A percentile compares a stretch with the other conserved stretches of the same genome.
phyloP scores from a whole-genome alignment of 2,329 filamentous ascomycete genomes.

The Colletotrichum sp. region DNA sequence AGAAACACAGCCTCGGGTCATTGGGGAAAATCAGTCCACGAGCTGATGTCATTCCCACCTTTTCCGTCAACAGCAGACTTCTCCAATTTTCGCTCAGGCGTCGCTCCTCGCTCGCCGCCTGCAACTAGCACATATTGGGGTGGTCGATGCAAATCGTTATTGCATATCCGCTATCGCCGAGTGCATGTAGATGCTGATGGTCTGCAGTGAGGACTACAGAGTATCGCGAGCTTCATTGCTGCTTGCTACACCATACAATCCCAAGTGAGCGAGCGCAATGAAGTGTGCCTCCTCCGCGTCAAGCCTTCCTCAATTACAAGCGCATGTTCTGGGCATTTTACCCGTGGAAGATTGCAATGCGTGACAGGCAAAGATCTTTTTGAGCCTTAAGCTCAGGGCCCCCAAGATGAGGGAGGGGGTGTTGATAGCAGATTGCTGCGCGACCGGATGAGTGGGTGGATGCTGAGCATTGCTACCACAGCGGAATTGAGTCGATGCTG shows the following conservation, averaged over 20 bases:
- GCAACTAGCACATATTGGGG: not conserved
- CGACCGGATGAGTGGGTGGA: not conserved
- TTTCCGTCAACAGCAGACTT: not conserved
- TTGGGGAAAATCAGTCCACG: conserved; percentile 10
- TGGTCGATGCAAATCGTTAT: not conserved
- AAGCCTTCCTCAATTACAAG: not conserved
- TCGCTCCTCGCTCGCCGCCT: not conserved
- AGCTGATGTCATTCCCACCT: conserved; percentile 18
- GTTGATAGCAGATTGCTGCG: not conserved
- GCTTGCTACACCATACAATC: not conserved
- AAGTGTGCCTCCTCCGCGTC: not conserved
- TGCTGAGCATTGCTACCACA: not conserved
- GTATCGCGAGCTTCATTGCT: not conserved
- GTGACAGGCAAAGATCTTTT: not conserved
- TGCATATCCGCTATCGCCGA: not conserved
- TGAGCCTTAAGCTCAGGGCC: not conserved
- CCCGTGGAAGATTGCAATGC: not conserved
- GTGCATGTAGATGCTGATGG: not conserved
- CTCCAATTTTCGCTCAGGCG: not conserved
- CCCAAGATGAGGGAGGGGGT: not conserved
- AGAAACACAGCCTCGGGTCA: not conserved
- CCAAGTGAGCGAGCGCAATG: not conserved
- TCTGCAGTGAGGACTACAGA: not conserved
- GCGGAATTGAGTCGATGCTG: not conserved
- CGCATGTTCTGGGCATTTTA: not conserved